Percentiles rank a stretch among this genome's conserved stretches.
These are phyloP conservation scores for Fraxinus americana DNA, from an alignment of 257 asterid species.

Conservation along the genomic window DNA sequence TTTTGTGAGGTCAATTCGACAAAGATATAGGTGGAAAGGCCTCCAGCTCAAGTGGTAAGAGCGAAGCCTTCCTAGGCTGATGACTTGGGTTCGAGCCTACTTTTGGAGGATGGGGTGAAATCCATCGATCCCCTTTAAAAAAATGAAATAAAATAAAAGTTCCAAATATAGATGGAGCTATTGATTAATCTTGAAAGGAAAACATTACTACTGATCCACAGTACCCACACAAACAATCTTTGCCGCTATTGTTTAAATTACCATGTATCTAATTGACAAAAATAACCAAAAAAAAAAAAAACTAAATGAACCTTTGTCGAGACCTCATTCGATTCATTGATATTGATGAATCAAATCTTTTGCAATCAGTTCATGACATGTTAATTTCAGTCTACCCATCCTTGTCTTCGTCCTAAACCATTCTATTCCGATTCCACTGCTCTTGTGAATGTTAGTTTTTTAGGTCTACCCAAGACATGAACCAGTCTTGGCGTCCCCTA, in stretches of 20 bases:
- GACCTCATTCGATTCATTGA: background rate
- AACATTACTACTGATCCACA: background rate
- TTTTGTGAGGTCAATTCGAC: no score
- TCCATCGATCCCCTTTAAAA: no score
- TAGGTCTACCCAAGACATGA: background rate
- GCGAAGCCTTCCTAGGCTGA: no score
- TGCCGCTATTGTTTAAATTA: background rate
- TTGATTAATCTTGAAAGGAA: background rate
- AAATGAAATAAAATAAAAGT: no score
- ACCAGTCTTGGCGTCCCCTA: background rate
- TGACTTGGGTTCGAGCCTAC: no score
- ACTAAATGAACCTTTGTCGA: background rate
- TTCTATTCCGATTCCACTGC: background rate
- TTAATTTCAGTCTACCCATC: background rate
- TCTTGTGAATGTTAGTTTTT: background rate
- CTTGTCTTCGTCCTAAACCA: background rate
- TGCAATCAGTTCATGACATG: background rate
- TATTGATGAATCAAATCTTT: background rate
- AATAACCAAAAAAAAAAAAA: no score
- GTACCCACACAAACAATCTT: background rate
- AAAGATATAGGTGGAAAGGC: no score
- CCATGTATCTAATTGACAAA: background rate
- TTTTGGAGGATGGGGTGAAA: no score
- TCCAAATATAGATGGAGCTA: background rate
- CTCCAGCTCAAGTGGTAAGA: no score